phyloP scores from a whole-genome alignment of 2,329 filamentous ascomycete species.

The Paecilomyces fulvus region DNA sequence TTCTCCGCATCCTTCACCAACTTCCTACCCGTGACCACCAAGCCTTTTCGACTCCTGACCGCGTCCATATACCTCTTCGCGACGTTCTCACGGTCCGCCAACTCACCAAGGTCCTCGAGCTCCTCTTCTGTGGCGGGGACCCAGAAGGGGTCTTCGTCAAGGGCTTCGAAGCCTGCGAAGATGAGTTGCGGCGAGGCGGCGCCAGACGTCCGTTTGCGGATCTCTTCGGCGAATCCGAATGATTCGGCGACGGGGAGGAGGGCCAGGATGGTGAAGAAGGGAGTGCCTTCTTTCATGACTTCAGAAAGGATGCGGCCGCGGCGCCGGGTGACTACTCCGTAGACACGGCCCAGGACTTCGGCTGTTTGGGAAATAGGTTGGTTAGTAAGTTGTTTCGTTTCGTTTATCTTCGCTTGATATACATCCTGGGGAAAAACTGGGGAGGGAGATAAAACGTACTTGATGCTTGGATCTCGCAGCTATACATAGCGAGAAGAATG shows the following conservation, averaged over 20 bases:
- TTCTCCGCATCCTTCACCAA: constrained; percentile 83
- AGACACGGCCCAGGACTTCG: constrained; percentile 90
- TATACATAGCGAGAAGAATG: constrained; percentile 96
- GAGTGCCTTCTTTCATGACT: constrained; percentile 86
- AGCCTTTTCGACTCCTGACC: constrained; percentile 76
- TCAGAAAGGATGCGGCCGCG: constrained; percentile 84
- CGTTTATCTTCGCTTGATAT: constrained; percentile 1
- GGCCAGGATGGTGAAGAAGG: constrained; percentile 89
- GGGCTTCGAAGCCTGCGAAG: constrained; percentile 83
- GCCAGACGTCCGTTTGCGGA: constrained; percentile 85
- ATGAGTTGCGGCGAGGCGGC: constrained; percentile 87
- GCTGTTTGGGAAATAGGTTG: constrained; percentile 38
- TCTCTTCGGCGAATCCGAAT: constrained; percentile 94
- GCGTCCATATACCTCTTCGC: constrained; percentile 93
- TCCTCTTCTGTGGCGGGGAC: constrained; percentile 95
- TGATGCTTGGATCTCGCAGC: constrained; percentile 91
- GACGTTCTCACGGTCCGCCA: constrained; percentile 90
- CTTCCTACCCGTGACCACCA: constrained; percentile 70
- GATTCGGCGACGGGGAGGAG: constrained; percentile 86
- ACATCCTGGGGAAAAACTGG: neutral
- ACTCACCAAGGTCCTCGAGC: constrained; percentile 87
- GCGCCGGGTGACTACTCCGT: constrained; percentile 92
- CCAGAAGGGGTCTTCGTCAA: constrained; percentile 97
- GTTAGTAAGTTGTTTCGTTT: constrained; percentile 12
- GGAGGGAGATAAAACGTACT: constrained; percentile 43